A percentile compares a stretch with the other conserved stretches of the same genome.
These are phyloP conservation scores for Zygnema circumcarinatum DNA, from an alignment of 139 green algal species.

Conservation along the genomic window DNA sequence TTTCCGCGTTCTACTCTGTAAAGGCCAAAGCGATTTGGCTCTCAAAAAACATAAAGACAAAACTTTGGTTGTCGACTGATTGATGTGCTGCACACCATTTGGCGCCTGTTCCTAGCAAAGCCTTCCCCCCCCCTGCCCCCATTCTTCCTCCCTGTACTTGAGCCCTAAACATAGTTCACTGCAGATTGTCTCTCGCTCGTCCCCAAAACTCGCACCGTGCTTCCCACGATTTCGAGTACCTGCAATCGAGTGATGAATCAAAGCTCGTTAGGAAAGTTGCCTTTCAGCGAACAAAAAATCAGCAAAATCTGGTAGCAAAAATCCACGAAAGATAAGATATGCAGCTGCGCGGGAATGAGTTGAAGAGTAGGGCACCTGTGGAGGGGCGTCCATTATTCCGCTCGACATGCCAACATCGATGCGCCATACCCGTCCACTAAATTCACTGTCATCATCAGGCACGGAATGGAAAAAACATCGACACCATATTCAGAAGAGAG, in stretches of 20 bases:
- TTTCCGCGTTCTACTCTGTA: too few relatives aligned
- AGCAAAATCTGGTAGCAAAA: not conserved
- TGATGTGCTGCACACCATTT: too few relatives aligned
- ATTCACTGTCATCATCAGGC: slow-evolving; percentile 42
- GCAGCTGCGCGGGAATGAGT: not conserved
- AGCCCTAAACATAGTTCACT: not conserved
- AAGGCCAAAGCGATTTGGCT: too few relatives aligned
- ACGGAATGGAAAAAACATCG: not conserved
- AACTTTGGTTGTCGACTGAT: too few relatives aligned
- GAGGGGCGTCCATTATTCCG: slow-evolving; percentile 41
- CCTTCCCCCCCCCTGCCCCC: too few relatives aligned
- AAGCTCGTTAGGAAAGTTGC: too few relatives aligned
- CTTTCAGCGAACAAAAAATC: not conserved
- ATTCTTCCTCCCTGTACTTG: too few relatives aligned
- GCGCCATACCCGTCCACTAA: slow-evolving; percentile 72
- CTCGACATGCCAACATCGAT: slow-evolving; percentile 94
- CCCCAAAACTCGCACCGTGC: slow-evolving; percentile 53
- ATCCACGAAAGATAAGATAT: not conserved
- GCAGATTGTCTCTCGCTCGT: not conserved
- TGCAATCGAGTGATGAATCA: slow-evolving; percentile 64
- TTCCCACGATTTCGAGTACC: slow-evolving; percentile 71
- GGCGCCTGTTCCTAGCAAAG: too few relatives aligned
- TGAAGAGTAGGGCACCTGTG: slow-evolving; percentile 60
- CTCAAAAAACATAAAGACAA: too few relatives aligned
- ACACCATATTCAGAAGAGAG: not conserved